A percentile compares a stretch with the other conserved stretches of the same genome.
Conservation (phyloP, 2,329 filamentous ascomycete genomes). For the Trichoderma oligosporum region DNA sequence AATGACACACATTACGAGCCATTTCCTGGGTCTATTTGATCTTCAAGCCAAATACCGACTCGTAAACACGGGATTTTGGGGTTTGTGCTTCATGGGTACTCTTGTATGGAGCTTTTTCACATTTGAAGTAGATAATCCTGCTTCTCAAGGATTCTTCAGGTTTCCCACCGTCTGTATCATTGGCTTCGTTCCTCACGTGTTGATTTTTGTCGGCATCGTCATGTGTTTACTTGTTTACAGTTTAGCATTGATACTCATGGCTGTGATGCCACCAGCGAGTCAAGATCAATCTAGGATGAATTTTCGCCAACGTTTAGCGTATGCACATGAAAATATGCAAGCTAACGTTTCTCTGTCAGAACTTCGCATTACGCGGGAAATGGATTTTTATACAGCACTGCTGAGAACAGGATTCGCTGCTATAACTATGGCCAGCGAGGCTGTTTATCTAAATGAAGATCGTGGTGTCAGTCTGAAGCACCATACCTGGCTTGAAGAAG, state of each 20-base stretch:
- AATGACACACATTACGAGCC: slow-evolving; percentile 83
- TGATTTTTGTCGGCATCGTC: slow-evolving; percentile 75
- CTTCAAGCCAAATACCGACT: slow-evolving; percentile 77
- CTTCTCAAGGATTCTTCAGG: slow-evolving; percentile 65
- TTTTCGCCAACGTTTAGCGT: slow-evolving; percentile 58
- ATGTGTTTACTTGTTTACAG: slow-evolving; percentile 74
- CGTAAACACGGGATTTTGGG: slow-evolving; percentile 84
- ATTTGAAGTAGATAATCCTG: slow-evolving; percentile 58
- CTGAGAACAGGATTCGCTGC: slow-evolving; percentile 82
- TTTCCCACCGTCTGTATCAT: slow-evolving; percentile 95
- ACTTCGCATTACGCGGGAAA: slow-evolving; percentile 75
- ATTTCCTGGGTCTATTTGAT: slow-evolving; percentile 74
- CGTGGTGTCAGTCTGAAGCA: slow-evolving; percentile 66
- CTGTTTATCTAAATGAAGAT: slow-evolving; percentile 92
- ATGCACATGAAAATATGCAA: slow-evolving; percentile 85
- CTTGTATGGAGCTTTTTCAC: slow-evolving; percentile 72
- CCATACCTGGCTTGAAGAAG: slow-evolving; percentile 89
- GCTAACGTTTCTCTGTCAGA: slow-evolving; percentile 82
- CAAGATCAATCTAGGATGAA: slow-evolving; percentile 33
- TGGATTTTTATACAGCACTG: slow-evolving; percentile 93
- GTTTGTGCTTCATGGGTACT: slow-evolving; percentile 79
- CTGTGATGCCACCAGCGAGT: slow-evolving; percentile 37
- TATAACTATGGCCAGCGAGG: slow-evolving; percentile 89
- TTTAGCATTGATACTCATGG: slow-evolving; percentile 71
- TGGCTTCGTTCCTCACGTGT: slow-evolving; percentile 89